Base-by-base conservation (phyloP, 2,329 filamentous ascomycete genomes). In the Sclerotiophoma versabilis region DNA sequence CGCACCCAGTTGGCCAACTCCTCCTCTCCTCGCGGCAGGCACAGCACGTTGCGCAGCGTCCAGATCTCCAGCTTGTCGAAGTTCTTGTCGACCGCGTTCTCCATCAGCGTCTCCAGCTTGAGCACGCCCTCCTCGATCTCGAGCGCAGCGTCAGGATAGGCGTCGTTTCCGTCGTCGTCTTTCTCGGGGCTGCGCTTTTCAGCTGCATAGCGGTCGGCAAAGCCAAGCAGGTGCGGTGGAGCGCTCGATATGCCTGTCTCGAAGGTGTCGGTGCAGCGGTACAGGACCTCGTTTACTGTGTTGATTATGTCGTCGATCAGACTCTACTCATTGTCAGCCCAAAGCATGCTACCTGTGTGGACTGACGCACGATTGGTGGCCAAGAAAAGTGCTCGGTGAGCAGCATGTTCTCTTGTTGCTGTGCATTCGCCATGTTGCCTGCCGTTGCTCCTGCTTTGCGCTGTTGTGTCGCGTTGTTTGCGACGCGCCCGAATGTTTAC, bases 261-360 rank as follows among this genome's bases (percentile, higher is more conserved):
- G 62, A 98, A 87, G 57, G 90, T 91, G 68, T 91, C 91, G 68
- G 96, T 87, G 48, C 92, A 93, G 74, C 89, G 89, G 77, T 96
- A 95, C 69, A 95, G 89, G 68, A 97, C 85, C 69, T 93, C 91
- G 80, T 98, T 99, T 75, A 97, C 87, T 49, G 89, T 90, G 81
- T 98, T 97, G 80, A 98, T 96, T 66, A 98, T 93, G 78, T 98
- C 93, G 84, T 99, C 95, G 70, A 99, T 89, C 34, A 99, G 86
- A n/a, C 15, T 17, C 46, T 49, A 17, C 5, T 3, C 11, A 6
- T 5, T 14, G 8, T 49, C 29, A 49, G 37, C 5, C 15, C n/a
- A 6, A 10, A 5, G 9, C 5, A n/a, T 5, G 10, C n/a, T 6
- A 11, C 14, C 11, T 11, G 4, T 15, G 44, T 45, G 53, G 20